Evolutionary conservation across 2,329 filamentous ascomycete genomes (phyloP).

Genomic region (Cercospora sp.): DNA sequence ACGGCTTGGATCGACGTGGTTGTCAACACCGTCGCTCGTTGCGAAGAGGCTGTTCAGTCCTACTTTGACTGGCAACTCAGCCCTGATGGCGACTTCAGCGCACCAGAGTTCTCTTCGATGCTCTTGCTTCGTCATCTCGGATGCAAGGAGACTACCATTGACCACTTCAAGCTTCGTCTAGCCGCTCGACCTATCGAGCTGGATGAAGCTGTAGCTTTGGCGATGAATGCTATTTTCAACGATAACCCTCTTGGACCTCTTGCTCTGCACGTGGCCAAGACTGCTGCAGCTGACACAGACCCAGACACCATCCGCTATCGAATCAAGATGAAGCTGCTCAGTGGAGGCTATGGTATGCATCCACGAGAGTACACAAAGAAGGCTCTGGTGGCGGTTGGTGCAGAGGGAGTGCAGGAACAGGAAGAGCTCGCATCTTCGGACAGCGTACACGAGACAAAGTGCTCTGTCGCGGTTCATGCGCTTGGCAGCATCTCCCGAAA

Average conservation of each 20-base stretch:
- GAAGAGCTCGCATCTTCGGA: neutral
- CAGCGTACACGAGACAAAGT: neutral
- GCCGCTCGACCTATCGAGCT: neutral
- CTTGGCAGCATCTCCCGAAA: neutral
- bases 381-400: neutral
- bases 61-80: conserved; percentile 19
- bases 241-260: conserved; percentile 2
- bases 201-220: neutral
- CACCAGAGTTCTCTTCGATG: neutral
- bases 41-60: neutral
- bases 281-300: neutral
- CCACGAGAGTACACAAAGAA: conserved; percentile 1
- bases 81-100: conserved; percentile 9
- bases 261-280: neutral
- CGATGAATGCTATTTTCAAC: neutral
- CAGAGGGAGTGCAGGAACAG: neutral
- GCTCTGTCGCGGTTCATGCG: neutral
- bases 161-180: neutral
- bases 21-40: conserved; percentile 1
- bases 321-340: conserved; percentile 10
- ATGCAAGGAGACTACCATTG: neutral
- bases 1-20: conserved; percentile 12
- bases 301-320: neutral
- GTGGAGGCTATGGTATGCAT: conserved; percentile 7
- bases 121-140: conserved; percentile 10